A percentile compares a stretch with the other conserved stretches of the same genome.
Evolutionary conservation across 768 basidiomycete genomes (phyloP).

Genomic region (Phylloporus sp.): DNA sequence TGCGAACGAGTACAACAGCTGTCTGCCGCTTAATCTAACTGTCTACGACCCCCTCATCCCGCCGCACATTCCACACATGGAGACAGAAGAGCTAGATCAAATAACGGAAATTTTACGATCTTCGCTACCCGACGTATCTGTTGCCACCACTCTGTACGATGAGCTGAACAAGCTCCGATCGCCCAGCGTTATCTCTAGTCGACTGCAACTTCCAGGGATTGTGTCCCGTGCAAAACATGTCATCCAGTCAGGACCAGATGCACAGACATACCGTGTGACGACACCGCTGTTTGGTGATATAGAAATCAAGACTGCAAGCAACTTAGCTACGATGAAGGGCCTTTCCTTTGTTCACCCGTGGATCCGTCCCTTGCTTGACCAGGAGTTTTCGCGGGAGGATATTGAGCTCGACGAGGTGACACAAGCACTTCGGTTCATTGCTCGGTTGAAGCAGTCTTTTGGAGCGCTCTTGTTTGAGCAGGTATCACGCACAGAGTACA

Average conservation of each 20-base stretch:
- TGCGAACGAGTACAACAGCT: constrained; percentile 2
- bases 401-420: too few species aligned
- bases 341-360: not conserved
- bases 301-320: not conserved
- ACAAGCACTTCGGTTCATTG: too few species aligned
- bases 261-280: not conserved
- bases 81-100: not conserved
- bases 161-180: not conserved
- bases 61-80: constrained; percentile 1
- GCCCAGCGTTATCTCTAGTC: not conserved
- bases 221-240: not conserved
- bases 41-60: constrained; percentile 2
- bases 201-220: constrained; percentile 2
- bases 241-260: not conserved
- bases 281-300: not conserved
- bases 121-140: not conserved
- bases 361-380: too few species aligned
- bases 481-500: not conserved
- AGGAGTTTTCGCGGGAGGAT: too few species aligned
- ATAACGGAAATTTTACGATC: not conserved
- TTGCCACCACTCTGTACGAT: not conserved
- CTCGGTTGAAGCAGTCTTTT: too few species aligned
- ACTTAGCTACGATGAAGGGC: not conserved
- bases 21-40: not conserved
- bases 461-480: not conserved